phyloP scores from a whole-genome alignment of 169 alveolate genomes.

The Eimeria brunetti region DNA sequence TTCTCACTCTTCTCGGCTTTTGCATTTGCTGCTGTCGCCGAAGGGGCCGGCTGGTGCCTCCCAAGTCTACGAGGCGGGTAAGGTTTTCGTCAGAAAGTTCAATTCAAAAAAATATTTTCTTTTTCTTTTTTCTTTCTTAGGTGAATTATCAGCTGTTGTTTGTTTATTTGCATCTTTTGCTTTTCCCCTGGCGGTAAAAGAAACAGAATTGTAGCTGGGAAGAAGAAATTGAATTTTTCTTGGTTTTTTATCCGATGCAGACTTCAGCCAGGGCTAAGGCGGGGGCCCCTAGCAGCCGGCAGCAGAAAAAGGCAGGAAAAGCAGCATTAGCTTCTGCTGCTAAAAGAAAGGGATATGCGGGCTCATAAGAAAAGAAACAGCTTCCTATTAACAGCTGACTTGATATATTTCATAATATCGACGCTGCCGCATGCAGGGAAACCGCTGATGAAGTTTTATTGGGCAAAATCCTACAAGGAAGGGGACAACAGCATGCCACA shows the following conservation, averaged over 20 bases:
- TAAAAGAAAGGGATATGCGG: conserved; percentile 13
- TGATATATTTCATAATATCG: neutral
- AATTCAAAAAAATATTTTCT: no score
- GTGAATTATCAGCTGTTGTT: no score
- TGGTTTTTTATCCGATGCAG: neutral
- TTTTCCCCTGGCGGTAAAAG: no score
- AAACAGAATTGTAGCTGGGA: neutral
- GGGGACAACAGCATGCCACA: no score
- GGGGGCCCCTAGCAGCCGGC: neutral
- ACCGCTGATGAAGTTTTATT: neutral
- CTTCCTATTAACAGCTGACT: neutral
- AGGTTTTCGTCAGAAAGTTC: neutral
- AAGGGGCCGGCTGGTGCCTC: neutral
- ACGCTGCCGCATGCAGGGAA: neutral
- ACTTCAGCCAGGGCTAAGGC: neutral
- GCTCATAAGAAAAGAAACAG: neutral
- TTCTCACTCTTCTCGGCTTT: neutral
- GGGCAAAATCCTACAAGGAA: neutral
- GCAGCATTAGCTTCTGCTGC: neutral
- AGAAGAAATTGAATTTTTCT: neutral
- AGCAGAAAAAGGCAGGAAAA: neutral
- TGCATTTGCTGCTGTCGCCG: conserved; percentile 59
- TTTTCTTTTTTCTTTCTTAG: no score
- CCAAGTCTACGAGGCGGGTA: conserved; percentile 10
- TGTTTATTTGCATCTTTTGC: no score